Conservation (phyloP, 1,284 basidiomycete species). For the Moesziomyces antarcticus region DNA sequence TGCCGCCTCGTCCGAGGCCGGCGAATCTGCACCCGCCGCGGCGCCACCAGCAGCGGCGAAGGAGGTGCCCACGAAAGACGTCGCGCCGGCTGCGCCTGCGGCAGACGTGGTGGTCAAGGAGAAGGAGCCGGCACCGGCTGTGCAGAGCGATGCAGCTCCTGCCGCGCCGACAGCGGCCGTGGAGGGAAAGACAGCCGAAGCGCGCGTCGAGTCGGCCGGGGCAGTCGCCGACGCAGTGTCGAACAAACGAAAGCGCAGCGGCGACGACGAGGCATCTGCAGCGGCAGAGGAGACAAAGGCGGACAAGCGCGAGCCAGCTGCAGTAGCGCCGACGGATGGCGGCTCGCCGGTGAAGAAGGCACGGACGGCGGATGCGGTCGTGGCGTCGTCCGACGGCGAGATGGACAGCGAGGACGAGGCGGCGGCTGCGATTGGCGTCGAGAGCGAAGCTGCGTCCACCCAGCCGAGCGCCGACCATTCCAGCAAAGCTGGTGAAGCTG, state of each 20-base stretch:
- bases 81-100: conserved; percentile 16
- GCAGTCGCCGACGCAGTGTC: conserved; percentile 1
- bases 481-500: not conserved
- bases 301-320: not conserved
- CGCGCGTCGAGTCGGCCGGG: not conserved
- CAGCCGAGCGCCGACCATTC: not conserved
- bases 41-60: not conserved
- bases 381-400: conserved; percentile 21
- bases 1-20: not conserved
- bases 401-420: conserved; percentile 46
- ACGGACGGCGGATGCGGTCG: conserved; percentile 10
- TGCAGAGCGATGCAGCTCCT: not conserved
- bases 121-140: conserved; percentile 6
- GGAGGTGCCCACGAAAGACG: conserved; percentile 2
- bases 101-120: conserved; percentile 44
- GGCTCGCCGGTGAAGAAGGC: conserved; percentile 29
- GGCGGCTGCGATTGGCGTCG: conserved; percentile 28
- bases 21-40: not conserved
- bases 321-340: not conserved
- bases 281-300: not conserved
- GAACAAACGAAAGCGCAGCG: conserved; percentile 35
- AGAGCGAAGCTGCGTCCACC: not conserved
- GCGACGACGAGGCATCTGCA: conserved; percentile 1
- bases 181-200: not conserved
- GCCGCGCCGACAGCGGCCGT: not conserved